These are phyloP conservation scores for barrel medic (Medicago truncatula) DNA, from an alignment of 306 rosid species.

Conservation along the genomic window MtrunA17r5.0-ANR NC_053045.1:62949001-62949500, in stretches of 20 bases:
- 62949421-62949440: neutral
- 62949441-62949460: neutral
- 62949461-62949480: neutral
- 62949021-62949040: slow-evolving; percentile 74
- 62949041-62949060: slow-evolving; percentile 80
- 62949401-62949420: slow-evolving; percentile 13
- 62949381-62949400: slow-evolving; percentile 4
- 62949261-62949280: slow-evolving; percentile 22
- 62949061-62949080: slow-evolving; percentile 87
- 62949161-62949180: slow-evolving; percentile 74
- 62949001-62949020: no score
- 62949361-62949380: slow-evolving; percentile 1
- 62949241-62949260: slow-evolving; percentile 48
- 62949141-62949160: slow-evolving; percentile 74
- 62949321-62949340: slow-evolving; percentile 8
- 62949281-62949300: slow-evolving; percentile 8
- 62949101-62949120: slow-evolving; percentile 74
- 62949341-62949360: slow-evolving; percentile 21
- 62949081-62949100: slow-evolving; percentile 49
- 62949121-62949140: slow-evolving; percentile 68
- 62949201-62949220: slow-evolving; percentile 71
- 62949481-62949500: neutral
- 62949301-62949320: neutral
- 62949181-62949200: slow-evolving; percentile 61
- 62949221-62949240: slow-evolving; percentile 80